Conservation (phyloP, 176 grass and related monocot genomes). For the Paspalum vaginatum region DNA sequence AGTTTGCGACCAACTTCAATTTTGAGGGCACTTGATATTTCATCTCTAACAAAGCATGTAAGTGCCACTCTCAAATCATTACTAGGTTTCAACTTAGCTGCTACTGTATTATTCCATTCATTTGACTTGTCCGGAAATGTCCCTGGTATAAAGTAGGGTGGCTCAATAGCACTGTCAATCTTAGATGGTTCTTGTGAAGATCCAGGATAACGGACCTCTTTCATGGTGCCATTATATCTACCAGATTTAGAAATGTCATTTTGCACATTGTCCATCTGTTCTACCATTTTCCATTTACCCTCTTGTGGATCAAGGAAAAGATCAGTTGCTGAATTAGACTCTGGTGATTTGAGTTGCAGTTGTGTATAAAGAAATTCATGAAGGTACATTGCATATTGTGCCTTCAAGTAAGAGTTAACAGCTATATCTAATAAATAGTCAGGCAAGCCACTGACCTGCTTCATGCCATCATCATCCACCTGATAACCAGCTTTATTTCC, state of each 20-base stretch:
- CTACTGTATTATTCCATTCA: constrained; percentile 35
- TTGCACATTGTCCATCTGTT: constrained; percentile 47
- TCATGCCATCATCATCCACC: constrained; percentile 46
- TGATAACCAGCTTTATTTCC: constrained; percentile 38
- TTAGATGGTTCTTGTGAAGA: constrained; percentile 30
- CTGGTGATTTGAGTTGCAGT: constrained; percentile 53
- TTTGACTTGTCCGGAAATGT: constrained; percentile 33
- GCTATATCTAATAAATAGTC: constrained; percentile 50
- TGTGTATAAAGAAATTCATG: constrained; percentile 59
- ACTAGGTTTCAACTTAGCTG: constrained; percentile 38
- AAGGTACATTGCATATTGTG: constrained; percentile 63
- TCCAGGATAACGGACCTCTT: constrained; percentile 35
- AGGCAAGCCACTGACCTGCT: constrained; percentile 28
- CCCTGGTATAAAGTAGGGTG: constrained; percentile 58
- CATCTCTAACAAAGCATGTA: constrained; percentile 55
- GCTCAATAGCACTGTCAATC: constrained; percentile 46
- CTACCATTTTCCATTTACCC: constrained; percentile 92
- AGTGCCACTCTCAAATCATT: constrained; percentile 55
- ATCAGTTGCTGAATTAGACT: constrained; percentile 66
- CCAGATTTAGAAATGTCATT: constrained; percentile 34
- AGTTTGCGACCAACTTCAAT: constrained; percentile 80
- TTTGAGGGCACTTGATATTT: constrained; percentile 68
- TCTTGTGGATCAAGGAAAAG: constrained; percentile 87
- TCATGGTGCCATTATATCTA: constrained; percentile 16
- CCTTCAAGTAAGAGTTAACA: constrained; percentile 63